These are phyloP conservation scores for Yamadazyma sp. DNA, from an alignment of 1,139 yeast species.

Conservation along the genomic window DNA sequence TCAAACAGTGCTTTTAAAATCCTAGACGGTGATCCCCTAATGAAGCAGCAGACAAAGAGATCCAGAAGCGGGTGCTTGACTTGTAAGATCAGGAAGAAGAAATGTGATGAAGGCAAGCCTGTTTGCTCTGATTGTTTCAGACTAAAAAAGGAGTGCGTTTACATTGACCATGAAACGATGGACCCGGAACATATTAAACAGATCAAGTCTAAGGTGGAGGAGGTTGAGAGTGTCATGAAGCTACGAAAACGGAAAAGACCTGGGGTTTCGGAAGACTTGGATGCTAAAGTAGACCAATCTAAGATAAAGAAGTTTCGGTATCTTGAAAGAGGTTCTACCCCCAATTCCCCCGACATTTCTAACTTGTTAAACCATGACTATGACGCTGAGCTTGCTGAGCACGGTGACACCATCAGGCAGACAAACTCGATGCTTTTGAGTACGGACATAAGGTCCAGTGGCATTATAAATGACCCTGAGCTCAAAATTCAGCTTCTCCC, in stretches of 20 bases:
- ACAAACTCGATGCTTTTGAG: neutral
- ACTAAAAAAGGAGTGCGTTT: slow-evolving; percentile 51
- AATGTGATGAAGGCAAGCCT: slow-evolving; percentile 68
- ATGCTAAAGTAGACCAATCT: neutral
- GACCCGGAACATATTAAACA: slow-evolving; percentile 8
- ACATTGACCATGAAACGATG: slow-evolving; percentile 29
- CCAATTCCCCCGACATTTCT: slow-evolving; percentile 11
- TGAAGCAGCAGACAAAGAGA: slow-evolving; percentile 17
- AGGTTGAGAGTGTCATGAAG: slow-evolving; percentile 33
- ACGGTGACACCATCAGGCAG: neutral
- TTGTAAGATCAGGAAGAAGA: slow-evolving; percentile 69
- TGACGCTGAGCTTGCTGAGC: neutral
- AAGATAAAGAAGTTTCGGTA: neutral
- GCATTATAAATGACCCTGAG: neutral
- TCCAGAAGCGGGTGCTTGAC: slow-evolving; percentile 67
- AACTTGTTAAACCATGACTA: slow-evolving; percentile 8
- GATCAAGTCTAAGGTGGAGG: slow-evolving; percentile 21
- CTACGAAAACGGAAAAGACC: slow-evolving; percentile 30
- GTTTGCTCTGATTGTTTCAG: slow-evolving; percentile 59
- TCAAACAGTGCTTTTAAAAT: neutral
- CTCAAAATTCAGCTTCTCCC: no score
- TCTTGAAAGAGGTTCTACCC: slow-evolving; percentile 2
- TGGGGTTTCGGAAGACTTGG: neutral
- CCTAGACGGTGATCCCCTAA: neutral
- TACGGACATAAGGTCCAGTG: neutral